phyloP scores from a whole-genome alignment of 345 rosid species.

The Euclidium syriacum region DNA sequence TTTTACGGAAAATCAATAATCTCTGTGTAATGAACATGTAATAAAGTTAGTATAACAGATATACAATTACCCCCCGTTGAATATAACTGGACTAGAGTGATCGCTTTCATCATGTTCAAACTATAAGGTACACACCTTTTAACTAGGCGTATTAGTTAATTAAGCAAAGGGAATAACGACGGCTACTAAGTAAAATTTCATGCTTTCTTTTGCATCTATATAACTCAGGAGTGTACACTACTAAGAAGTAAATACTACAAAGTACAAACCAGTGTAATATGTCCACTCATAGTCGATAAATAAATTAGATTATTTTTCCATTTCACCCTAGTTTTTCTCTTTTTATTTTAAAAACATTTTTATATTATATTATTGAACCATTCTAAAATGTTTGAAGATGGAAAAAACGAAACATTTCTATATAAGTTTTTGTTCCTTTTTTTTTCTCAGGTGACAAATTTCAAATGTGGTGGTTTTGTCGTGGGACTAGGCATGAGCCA shows the following conservation, averaged over 20 bases:
- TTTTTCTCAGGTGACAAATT: conserved; percentile 53
- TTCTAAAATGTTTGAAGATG: neutral
- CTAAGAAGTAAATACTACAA: too few species aligned
- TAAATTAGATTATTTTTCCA: too few species aligned
- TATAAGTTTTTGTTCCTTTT: neutral
- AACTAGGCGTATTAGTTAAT: neutral
- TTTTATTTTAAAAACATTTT: too few species aligned
- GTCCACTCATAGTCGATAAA: too few species aligned
- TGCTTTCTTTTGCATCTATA: too few species aligned
- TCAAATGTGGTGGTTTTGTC: conserved; percentile 69
- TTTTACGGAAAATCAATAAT: neutral
- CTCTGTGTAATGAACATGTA: neutral
- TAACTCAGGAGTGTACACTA: too few species aligned
- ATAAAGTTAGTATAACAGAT: neutral
- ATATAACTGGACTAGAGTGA: neutral
- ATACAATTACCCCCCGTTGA: neutral
- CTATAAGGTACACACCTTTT: neutral
- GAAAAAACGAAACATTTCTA: neutral
- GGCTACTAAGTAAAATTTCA: too few species aligned
- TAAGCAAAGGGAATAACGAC: neutral
- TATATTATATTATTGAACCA: too few species aligned
- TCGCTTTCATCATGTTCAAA: neutral
- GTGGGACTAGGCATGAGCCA: conserved; percentile 74
- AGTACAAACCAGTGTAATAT: too few species aligned
- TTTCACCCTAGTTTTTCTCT: too few species aligned